Evolutionary conservation across 139 green algal species (phyloP), one percentile per base, ranked within the genome.

Genomic region (Auxenochlorella protothecoides): DNA sequence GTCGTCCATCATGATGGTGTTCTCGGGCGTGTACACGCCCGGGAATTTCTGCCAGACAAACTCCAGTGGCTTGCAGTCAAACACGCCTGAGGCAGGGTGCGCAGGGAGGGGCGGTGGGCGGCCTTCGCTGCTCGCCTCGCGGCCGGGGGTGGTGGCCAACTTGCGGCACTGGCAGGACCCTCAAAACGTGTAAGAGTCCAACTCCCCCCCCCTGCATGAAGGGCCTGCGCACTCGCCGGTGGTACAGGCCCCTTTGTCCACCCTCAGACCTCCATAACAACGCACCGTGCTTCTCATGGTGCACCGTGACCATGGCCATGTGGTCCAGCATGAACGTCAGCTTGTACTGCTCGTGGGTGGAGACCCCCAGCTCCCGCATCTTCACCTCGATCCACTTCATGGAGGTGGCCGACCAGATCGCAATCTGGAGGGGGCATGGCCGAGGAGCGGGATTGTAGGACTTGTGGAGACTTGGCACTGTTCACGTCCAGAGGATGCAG

Each of bases 1-100:
- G 79, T 97, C 92, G 74, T 98, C 93, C 65, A 98, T 86, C 93
- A 98, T 98, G 71, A 98, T 89, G 3, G 92, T 97, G 82, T 97
- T 97, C 68, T 79, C 61, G 4, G 63, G 63, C 6, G 59, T 81
- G 75, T 91, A 93, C 7, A 83, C 59, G 4, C 78, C 79, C 2
- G 83, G 81, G 68, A 89, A 92, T 76, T 90, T 88, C 4, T 59
- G 73, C 89, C 91, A 97, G 5, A 97, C 77, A 56, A 96, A 88
- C 4, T 74, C 78, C 63, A 98, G 82, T 3, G 94, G 94, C 80
- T 98, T 98, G 89, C 92, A 97, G 77, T 98, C 89, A 84, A 97
- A 95, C 59, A 96, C 77, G 12, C 88, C 87, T 81, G 77, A 44
- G 27, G 27, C 27, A 44, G 27, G 27, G 27, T 44, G 0, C 27